These are phyloP conservation scores for Macrolepiota dolichaula DNA, from an alignment of 768 basidiomycete species.

Conservation along the genomic window DNA sequence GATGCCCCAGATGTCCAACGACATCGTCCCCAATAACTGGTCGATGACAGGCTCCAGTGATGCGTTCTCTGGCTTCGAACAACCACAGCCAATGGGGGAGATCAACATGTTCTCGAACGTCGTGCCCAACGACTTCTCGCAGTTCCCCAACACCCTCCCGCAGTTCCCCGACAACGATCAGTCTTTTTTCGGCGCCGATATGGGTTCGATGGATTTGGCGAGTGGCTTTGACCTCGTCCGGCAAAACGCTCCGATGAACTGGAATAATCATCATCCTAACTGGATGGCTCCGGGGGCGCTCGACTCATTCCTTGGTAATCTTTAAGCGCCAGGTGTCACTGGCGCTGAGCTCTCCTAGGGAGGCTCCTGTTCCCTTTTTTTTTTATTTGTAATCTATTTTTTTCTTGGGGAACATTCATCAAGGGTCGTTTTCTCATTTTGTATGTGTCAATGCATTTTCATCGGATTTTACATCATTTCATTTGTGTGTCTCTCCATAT, in stretches of 20 bases:
- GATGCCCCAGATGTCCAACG: too few relatives aligned
- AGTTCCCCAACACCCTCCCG: not conserved
- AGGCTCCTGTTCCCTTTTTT: too few relatives aligned
- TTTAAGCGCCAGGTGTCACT: not conserved
- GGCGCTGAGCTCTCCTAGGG: too few relatives aligned
- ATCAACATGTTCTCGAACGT: not conserved
- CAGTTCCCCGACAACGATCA: not conserved
- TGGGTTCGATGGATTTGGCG: too few relatives aligned
- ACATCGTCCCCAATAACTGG: too few relatives aligned
- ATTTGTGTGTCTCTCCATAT: too few relatives aligned
- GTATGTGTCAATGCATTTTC: too few relatives aligned
- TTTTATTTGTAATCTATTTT: too few relatives aligned
- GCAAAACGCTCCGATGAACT: not conserved
- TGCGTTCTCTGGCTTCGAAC: not conserved
- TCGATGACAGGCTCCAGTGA: too few relatives aligned
- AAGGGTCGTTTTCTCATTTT: too few relatives aligned
- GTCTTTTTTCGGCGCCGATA: not conserved
- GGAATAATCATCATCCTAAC: not conserved
- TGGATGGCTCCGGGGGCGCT: not conserved
- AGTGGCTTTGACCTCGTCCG: not conserved
- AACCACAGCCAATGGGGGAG: not conserved
- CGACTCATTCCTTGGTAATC: not conserved
- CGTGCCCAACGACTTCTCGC: not conserved
- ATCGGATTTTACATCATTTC: too few relatives aligned
- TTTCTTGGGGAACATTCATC: too few relatives aligned